Base-by-base conservation (phyloP, 208 protist genomes). In the Trypanosoma platydactyli region DNA sequence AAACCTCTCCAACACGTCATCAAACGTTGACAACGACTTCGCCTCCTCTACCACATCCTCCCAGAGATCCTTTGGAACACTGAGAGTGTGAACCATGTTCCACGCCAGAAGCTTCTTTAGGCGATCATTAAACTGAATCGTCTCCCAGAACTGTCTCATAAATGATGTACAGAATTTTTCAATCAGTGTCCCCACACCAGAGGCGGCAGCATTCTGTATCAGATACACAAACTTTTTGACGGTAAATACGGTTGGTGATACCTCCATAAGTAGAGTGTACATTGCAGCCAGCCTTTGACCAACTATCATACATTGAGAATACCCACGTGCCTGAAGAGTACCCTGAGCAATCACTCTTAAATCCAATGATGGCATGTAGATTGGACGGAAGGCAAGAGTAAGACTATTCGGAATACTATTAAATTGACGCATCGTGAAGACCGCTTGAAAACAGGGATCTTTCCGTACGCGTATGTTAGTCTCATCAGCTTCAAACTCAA, bases 191-290 rank as follows among this genome's bases (percentile, higher is more conserved):
- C 35, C 56, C 27, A 15, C 16, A 30, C 52, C 33, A 59, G 13
- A 30, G 15, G 33, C 44, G 48, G 35, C 46, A 13, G 78, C 69
- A 35, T 81, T 53, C n/a, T 65, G 55, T 42, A 91, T 61, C 15
- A 91, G 53, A 44, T 67, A 18, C 9, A 81, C 41, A 44, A 94
- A 71, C 40, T 58, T 75, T 20, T 59, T 72, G 7, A 70, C 29
- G 3, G 74, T 90, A 69, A 94, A 94, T 15, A 77, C 52, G 16
- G 33, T 51, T 11, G 83, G 76, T 53, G 68, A 64, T 16, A 79
- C 51, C 44, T 81, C 78, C 42, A 71, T 66, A 35, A 91, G 75
- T 54, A 84, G 81, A 49, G 76, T 54, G 58, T 88, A 94, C 46
- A 91, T 68, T n/a, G 68, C 49, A 3, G 73, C 77, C 50, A 94